These are phyloP conservation scores for Wickerhamomyces ciferrii DNA, from an alignment of 805 yeast genomes.

Conservation along the genomic window DNA sequence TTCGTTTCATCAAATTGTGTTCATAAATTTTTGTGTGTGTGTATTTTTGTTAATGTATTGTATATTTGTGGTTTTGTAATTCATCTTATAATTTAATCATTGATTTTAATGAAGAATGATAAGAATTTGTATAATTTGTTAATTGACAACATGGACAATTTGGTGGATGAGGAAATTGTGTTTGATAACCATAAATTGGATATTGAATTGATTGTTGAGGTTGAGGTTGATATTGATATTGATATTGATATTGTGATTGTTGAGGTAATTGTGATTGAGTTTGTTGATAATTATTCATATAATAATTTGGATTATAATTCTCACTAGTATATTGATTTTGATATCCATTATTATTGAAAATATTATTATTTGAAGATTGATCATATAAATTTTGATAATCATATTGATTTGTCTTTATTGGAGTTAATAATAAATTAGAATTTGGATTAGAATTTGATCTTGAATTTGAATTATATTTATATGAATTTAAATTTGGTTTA, in stretches of 20 bases:
- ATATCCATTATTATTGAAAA: too few relatives aligned
- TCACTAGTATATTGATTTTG: not conserved
- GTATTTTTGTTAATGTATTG: not conserved
- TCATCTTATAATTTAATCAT: not conserved
- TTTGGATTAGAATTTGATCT: too few relatives aligned
- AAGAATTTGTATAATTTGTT: conserved; percentile 15
- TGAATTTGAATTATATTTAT: too few relatives aligned
- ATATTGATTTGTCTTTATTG: not conserved
- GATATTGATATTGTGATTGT: not conserved
- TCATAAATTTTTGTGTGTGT: not conserved
- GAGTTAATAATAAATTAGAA: not conserved
- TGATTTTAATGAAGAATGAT: conserved; percentile 6
- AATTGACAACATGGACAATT: conserved; percentile 13
- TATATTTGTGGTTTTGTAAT: too few relatives aligned
- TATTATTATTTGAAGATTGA: too few relatives aligned
- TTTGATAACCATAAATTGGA: not conserved
- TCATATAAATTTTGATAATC: not conserved
- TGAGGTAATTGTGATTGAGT: not conserved
- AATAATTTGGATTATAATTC: not conserved
- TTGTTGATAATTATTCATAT: not conserved
- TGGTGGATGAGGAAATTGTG: conserved; percentile 4
- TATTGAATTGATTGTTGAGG: not conserved
- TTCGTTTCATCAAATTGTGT: too few relatives aligned
- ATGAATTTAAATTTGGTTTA: too few relatives aligned
- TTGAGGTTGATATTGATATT: not conserved